A percentile compares a stretch with the other conserved stretches of the same genome.
phyloP scores from a whole-genome alignment of 176 grass and related monocot genomes.

The Oryza nivara region DNA sequence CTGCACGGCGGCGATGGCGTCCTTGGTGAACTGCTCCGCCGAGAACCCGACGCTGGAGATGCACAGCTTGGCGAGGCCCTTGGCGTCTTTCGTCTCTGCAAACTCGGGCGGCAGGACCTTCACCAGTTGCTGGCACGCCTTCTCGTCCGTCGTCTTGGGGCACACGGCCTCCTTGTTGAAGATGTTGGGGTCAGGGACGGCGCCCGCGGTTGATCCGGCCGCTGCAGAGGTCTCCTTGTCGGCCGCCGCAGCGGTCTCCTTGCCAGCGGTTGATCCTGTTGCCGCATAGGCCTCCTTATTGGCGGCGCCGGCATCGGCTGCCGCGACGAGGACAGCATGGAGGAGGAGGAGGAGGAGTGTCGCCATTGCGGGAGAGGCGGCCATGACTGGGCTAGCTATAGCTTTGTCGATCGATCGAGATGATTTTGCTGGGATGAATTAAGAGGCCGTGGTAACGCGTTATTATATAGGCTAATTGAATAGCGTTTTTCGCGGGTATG shows the following conservation, averaged over 20 bases:
- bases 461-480: neutral
- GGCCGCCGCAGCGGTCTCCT: too few relatives aligned
- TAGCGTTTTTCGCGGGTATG: neutral
- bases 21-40: too few relatives aligned
- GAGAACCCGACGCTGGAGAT: neutral
- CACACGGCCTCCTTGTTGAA: neutral
- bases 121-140: neutral
- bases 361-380: too few relatives aligned
- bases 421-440: neutral
- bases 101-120: neutral
- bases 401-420: neutral
- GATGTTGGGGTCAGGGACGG: too few relatives aligned
- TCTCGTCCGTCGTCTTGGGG: neutral
- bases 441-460: neutral
- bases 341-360: neutral
- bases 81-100: neutral
- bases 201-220: too few relatives aligned
- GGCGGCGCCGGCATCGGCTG: neutral
- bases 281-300: too few relatives aligned
- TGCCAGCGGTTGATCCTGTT: too few relatives aligned
- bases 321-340: neutral
- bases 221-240: too few relatives aligned
- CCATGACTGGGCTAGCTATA: neutral
- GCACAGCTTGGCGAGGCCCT: neutral
- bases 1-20: neutral